phyloP scores from a whole-genome alignment of 2,329 filamentous ascomycete genomes.

The Colletotrichum incanum region DNA sequence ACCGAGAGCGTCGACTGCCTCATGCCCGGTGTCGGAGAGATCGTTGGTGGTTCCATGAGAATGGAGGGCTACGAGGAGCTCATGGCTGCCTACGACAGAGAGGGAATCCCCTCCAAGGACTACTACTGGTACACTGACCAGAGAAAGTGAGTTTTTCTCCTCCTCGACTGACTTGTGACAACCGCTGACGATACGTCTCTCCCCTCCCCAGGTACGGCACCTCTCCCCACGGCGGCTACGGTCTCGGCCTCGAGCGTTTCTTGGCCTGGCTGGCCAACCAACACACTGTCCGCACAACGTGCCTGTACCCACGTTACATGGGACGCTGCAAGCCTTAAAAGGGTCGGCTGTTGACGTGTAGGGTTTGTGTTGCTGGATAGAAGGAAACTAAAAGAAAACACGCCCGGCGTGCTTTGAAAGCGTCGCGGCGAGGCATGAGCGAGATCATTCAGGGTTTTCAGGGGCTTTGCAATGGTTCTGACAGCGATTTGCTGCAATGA shows the following conservation, averaged over 20 bases:
- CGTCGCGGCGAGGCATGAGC: conserved; percentile 31
- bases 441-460: conserved; percentile 29
- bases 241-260: conserved; percentile 88
- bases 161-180: conserved; percentile 11
- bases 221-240: conserved; percentile 93
- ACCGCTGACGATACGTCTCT: conserved; percentile 7
- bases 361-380: not conserved
- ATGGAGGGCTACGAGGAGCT: conserved; percentile 93
- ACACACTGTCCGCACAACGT: conserved; percentile 76
- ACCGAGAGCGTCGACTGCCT: conserved; percentile 91
- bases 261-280: conserved; percentile 76
- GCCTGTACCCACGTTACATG: conserved; percentile 86
- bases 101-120: conserved; percentile 85
- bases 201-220: conserved; percentile 80
- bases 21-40: conserved; percentile 96
- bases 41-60: conserved; percentile 96
- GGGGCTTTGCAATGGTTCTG: conserved; percentile 38
- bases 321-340: conserved; percentile 82
- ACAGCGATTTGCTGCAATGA: conserved; percentile 28
- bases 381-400: not conserved
- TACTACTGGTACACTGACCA: conserved; percentile 99
- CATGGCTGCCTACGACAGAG: conserved; percentile 87
- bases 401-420: conserved; percentile 20
- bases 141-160: conserved; percentile 79
- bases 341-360: not conserved